Conservation (phyloP, 176 grass and related monocot species). For the Raddia distichophylla region DNA sequence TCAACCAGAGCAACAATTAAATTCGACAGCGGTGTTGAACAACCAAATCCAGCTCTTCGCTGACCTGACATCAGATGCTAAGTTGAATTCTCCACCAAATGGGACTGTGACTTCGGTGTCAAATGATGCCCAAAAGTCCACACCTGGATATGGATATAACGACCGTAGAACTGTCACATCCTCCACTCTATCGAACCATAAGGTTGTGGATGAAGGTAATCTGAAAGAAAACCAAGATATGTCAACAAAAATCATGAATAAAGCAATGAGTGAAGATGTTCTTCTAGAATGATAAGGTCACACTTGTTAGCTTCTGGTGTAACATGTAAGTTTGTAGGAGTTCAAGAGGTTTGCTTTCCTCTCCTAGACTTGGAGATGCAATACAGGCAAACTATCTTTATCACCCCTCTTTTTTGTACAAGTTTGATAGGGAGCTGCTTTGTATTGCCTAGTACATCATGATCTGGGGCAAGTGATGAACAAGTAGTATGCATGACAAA, state of each 20-base stretch:
- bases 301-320: constrained; percentile 25
- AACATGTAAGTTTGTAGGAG: constrained; percentile 61
- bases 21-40: constrained; percentile 30
- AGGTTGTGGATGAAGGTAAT: neutral
- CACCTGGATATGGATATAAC: constrained; percentile 10
- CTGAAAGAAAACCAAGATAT: constrained; percentile 37
- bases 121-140: constrained; percentile 26
- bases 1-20: constrained; percentile 37
- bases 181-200: neutral
- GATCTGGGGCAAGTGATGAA: constrained; percentile 32
- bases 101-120: constrained; percentile 33
- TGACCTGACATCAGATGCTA: constrained; percentile 31
- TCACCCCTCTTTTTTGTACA: constrained; percentile 41
- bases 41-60: constrained; percentile 41
- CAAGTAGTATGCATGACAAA: constrained; percentile 34
- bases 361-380: constrained; percentile 37
- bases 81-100: constrained; percentile 54
- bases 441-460: constrained; percentile 45
- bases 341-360: constrained; percentile 30
- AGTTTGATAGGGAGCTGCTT: constrained; percentile 41
- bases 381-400: constrained; percentile 44
- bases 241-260: constrained; percentile 58
- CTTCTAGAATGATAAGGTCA: constrained; percentile 53
- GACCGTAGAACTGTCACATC: constrained; percentile 17
- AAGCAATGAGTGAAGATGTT: constrained; percentile 49